Evolutionary conservation across 176 grass and related monocot species (phyloP).

Genomic region (Oryza brachyantha): DNA sequence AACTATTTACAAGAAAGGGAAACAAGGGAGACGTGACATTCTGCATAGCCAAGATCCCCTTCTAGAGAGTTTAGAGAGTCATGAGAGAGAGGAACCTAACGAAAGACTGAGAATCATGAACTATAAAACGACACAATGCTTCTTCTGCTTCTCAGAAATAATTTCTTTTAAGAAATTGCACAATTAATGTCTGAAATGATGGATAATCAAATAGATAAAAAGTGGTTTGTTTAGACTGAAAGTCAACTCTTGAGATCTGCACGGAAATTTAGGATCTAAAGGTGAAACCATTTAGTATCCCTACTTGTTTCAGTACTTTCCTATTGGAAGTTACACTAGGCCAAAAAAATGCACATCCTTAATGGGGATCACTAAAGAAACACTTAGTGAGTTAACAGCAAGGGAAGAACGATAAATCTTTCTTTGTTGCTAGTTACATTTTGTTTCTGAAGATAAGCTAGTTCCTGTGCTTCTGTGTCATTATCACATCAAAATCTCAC

Average conservation of each 20-base stretch:
- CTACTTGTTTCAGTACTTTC: constrained; percentile 14
- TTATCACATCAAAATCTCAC: neutral
- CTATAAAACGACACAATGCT: neutral
- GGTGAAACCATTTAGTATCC: neutral
- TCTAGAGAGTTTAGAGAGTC: neutral
- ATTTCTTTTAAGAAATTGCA: neutral
- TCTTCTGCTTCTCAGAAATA: neutral
- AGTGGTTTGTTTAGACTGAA: neutral
- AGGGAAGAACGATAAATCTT: neutral
- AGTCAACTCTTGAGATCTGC: neutral
- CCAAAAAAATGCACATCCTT: neutral
- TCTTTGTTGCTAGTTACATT: neutral
- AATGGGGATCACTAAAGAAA: neutral
- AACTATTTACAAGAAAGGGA: neutral
- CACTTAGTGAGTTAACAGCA: neutral
- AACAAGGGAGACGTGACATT: neutral
- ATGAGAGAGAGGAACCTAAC: neutral
- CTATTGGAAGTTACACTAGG: neutral
- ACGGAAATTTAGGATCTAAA: neutral
- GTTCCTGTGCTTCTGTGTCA: neutral
- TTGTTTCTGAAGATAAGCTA: neutral
- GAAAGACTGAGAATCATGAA: neutral
- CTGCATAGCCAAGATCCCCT: neutral
- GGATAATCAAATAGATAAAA: neutral
- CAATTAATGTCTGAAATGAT: neutral